Conservation (phyloP, 495 filamentous ascomycete genomes). For the Emericellopsis terricola region DNA sequence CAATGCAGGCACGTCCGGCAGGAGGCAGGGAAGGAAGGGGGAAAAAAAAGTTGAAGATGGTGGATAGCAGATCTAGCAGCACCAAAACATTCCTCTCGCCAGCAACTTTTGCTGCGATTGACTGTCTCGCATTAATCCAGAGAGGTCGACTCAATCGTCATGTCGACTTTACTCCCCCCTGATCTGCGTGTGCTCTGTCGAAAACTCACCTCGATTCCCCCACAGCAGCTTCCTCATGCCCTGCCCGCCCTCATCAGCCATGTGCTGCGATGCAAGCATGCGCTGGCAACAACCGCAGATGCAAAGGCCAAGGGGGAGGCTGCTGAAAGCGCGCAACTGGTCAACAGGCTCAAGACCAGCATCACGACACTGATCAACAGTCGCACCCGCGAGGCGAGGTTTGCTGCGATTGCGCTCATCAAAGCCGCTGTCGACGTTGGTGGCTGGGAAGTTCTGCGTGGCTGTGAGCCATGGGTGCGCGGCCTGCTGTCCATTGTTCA, state of each 20-base stretch:
- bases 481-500: constrained; percentile 52
- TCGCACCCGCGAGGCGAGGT: constrained; percentile 50
- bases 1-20: background rate
- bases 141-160: no score
- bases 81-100: no score
- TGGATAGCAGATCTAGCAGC: background rate
- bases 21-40: background rate
- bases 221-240: constrained; percentile 42
- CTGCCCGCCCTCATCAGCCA: constrained; percentile 41
- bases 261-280: constrained; percentile 38
- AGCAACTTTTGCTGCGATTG: no score
- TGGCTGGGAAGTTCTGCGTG: constrained; percentile 58
- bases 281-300: constrained; percentile 33
- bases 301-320: constrained; percentile 31
- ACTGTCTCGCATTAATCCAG: no score
- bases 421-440: constrained; percentile 70
- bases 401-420: constrained; percentile 55
- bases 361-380: constrained; percentile 60
- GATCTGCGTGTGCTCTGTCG: constrained; percentile 48
- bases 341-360: constrained; percentile 66
- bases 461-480: constrained; percentile 52
- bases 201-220: constrained; percentile 43
- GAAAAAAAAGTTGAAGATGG: constrained; percentile 2
- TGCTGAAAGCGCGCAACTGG: constrained; percentile 40
- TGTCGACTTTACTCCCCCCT: constrained; percentile 12